Evolutionary conservation across 108 stramenopile genomes (phyloP).

Genomic region (Schizochytrium sp.): DNA sequence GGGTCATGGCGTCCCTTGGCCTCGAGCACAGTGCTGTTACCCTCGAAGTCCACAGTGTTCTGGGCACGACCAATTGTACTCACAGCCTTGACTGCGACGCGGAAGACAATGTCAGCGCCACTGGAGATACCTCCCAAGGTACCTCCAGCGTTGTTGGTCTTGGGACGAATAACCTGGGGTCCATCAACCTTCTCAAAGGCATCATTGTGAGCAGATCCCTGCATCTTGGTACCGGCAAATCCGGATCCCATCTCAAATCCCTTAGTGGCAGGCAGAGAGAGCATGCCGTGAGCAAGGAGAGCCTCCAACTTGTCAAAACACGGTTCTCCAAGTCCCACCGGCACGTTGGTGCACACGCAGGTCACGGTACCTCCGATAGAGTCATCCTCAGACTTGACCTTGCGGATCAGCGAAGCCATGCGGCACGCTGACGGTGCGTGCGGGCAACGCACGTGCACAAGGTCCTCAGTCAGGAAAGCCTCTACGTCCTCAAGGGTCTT

Average conservation of each 20-base stretch:
- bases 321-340: slow-evolving; percentile 92
- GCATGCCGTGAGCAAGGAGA: slow-evolving; percentile 97
- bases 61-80: slow-evolving; percentile 69
- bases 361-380: slow-evolving; percentile 98
- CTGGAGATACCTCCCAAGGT: slow-evolving; percentile 98
- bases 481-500: background rate
- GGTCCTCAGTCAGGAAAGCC: slow-evolving; percentile 41
- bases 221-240: slow-evolving; percentile 91
- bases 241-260: slow-evolving; percentile 99
- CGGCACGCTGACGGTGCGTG: slow-evolving; percentile 14
- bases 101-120: slow-evolving; percentile 93
- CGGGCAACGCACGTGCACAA: slow-evolving; percentile 64
- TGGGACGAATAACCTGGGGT: slow-evolving; percentile 61
- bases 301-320: slow-evolving; percentile 99
- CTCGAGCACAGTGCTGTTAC: slow-evolving; percentile 89
- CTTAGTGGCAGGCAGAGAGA: slow-evolving; percentile 98
- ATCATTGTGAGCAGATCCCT: slow-evolving; percentile 97
- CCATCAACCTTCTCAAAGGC: slow-evolving; percentile 77
- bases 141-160: slow-evolving; percentile 95
- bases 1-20: slow-evolving; percentile 99
- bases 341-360: slow-evolving; percentile 91
- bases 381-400: slow-evolving; percentile 67
- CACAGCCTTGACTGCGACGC: slow-evolving; percentile 89
- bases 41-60: slow-evolving; percentile 92
- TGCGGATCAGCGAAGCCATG: slow-evolving; percentile 62